Evolutionary conservation across 805 yeast genomes (phyloP).

Genomic region (Candida peoriensis): DNA sequence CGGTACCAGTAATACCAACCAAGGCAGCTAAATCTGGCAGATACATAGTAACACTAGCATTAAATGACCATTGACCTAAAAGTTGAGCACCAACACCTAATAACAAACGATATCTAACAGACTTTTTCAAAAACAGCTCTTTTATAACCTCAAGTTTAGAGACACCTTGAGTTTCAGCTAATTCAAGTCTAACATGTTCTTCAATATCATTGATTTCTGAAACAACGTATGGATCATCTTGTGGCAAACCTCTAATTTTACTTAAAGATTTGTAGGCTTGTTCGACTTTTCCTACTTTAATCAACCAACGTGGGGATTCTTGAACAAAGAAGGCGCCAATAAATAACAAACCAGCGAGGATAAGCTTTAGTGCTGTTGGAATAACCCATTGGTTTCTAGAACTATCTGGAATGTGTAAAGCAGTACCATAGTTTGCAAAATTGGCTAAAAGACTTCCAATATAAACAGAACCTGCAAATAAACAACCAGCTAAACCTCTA

Average conservation of each 20-base stretch:
- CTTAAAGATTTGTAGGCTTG: slow-evolving; percentile 38
- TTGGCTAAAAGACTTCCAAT: slow-evolving; percentile 48
- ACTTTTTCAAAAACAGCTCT: slow-evolving; percentile 32
- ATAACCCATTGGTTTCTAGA: slow-evolving; percentile 46
- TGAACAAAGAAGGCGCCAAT: slow-evolving; percentile 38
- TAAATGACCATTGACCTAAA: slow-evolving; percentile 57
- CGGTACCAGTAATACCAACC: slow-evolving; percentile 39
- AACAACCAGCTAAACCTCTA: slow-evolving; percentile 49
- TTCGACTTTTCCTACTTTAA: slow-evolving; percentile 35
- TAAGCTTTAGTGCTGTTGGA: slow-evolving; percentile 43
- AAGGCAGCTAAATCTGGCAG: slow-evolving; percentile 47
- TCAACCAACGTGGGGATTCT: slow-evolving; percentile 45
- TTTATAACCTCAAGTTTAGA: slow-evolving; percentile 23
- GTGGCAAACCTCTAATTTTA: slow-evolving; percentile 39
- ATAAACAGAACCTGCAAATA: slow-evolving; percentile 55
- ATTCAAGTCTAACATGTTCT: slow-evolving; percentile 24
- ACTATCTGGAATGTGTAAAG: slow-evolving; percentile 35
- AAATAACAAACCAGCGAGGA: slow-evolving; percentile 41
- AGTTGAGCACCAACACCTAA: slow-evolving; percentile 40
- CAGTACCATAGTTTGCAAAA: slow-evolving; percentile 47
- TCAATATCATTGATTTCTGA: slow-evolving; percentile 48
- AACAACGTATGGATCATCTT: slow-evolving; percentile 44
- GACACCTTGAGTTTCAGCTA: slow-evolving; percentile 27
- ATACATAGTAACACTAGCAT: slow-evolving; percentile 50
- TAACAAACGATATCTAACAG: slow-evolving; percentile 41